Evolutionary conservation across 192 early-diverging fungal genomes (phyloP).

Genomic region (Umbelopsis sp.): DNA sequence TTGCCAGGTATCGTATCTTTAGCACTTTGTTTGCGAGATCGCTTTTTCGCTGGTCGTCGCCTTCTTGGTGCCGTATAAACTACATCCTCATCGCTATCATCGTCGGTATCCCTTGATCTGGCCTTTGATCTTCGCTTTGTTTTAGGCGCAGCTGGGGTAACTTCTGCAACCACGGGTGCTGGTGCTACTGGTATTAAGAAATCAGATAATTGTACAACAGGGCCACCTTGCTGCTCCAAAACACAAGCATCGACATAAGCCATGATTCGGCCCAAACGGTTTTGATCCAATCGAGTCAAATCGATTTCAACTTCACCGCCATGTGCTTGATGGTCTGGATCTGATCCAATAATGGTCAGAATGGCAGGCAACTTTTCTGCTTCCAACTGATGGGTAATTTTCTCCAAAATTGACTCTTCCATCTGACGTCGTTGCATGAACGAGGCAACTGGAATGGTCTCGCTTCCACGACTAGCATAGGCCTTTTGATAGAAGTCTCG

Average conservation of each 20-base stretch:
- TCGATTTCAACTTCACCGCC: conserved; percentile 41
- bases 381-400: conserved; percentile 34
- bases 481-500: conserved; percentile 14
- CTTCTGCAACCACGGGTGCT: conserved; percentile 15
- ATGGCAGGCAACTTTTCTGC: conserved; percentile 40
- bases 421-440: conserved; percentile 39
- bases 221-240: conserved; percentile 37
- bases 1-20: neutral
- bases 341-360: conserved; percentile 31
- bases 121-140: conserved; percentile 13
- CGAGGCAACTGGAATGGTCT: conserved; percentile 11
- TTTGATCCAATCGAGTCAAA: conserved; percentile 36
- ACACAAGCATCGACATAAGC: conserved; percentile 43
- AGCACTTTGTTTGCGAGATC: neutral
- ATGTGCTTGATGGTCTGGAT: conserved; percentile 22
- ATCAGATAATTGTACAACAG: conserved; percentile 22
- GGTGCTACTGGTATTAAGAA: conserved; percentile 10
- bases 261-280: conserved; percentile 33
- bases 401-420: conserved; percentile 35
- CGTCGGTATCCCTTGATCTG: conserved; percentile 9
- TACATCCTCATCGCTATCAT: neutral
- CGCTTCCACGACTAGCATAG: neutral
- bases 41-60: conserved; percentile 6
- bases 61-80: neutral
- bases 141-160: neutral